phyloP scores from a whole-genome alignment of 2,329 filamentous ascomycete species.

The Aspergillus ibericus region DNA sequence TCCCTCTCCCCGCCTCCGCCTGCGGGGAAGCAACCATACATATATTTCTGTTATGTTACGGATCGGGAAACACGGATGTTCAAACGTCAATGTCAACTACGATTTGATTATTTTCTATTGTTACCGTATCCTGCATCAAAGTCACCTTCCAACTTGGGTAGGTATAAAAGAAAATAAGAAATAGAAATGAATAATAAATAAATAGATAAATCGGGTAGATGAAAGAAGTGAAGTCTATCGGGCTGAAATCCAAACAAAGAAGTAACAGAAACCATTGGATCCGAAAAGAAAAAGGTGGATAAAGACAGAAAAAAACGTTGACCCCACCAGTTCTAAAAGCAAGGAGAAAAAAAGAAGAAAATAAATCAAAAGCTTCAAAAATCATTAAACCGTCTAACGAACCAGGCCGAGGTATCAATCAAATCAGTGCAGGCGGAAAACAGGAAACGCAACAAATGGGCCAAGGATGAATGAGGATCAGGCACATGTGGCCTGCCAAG shows the following conservation, averaged over 20 bases:
- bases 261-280: not conserved
- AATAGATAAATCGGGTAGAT: not conserved
- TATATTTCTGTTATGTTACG: not conserved
- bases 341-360: not conserved
- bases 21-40: not conserved
- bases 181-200: not conserved
- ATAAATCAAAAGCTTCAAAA: conserved; percentile 11
- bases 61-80: no score
- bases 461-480: not conserved
- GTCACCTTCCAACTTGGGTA: not conserved
- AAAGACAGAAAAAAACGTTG: not conserved
- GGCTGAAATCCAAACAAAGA: not conserved
- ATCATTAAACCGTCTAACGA: conserved; percentile 24
- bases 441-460: not conserved
- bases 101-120: not conserved
- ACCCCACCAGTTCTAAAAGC: not conserved
- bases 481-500: conserved; percentile 12
- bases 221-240: conserved; percentile 7
- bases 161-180: not conserved
- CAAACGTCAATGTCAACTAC: no score
- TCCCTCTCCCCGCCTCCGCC: no score
- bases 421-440: not conserved
- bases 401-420: conserved; percentile 21
- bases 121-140: not conserved
- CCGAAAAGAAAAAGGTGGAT: not conserved